Conservation (phyloP, 352 stramenopile species). For the Phytophthora podocarpi region DNA sequence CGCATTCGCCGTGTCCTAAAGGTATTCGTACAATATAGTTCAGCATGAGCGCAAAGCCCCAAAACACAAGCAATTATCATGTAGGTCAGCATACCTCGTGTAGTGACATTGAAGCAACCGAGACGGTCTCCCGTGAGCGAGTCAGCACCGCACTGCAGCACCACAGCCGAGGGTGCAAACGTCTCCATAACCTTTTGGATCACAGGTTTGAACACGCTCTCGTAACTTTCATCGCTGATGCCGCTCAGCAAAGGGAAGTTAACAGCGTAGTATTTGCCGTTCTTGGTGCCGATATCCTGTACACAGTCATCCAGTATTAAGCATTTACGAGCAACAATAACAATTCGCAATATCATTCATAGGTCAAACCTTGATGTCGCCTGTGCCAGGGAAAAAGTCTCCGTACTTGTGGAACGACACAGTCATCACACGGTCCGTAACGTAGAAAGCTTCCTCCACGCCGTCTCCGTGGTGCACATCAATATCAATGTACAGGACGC, state of each 20-base stretch:
- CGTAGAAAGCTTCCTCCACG: slow-evolving; percentile 97
- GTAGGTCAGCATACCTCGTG: slow-evolving; percentile 44
- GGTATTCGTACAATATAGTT: neutral
- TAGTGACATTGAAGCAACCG: slow-evolving; percentile 98
- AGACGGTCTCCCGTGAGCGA: slow-evolving; percentile 96
- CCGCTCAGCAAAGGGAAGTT: slow-evolving; percentile 97
- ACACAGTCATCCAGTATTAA: neutral
- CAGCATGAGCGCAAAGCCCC: neutral
- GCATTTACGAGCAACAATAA: neutral
- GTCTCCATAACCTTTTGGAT: slow-evolving; percentile 94
- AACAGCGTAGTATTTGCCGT: slow-evolving; percentile 95
- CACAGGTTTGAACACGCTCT: slow-evolving; percentile 98
- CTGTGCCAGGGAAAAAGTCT: slow-evolving; percentile 99
- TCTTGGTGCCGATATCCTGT: slow-evolving; percentile 94
- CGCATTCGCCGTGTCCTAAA: slow-evolving; percentile 74
- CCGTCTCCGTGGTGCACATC: slow-evolving; percentile 99
- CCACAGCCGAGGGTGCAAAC: slow-evolving; percentile 91
- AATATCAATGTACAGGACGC: slow-evolving; percentile 99
- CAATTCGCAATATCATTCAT: neutral
- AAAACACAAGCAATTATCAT: neutral
- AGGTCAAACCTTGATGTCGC: slow-evolving; percentile 75
- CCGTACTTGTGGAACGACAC: slow-evolving; percentile 99
- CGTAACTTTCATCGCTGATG: slow-evolving; percentile 96
- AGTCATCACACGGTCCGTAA: slow-evolving; percentile 99
- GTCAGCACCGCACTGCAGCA: slow-evolving; percentile 98